phyloP scores from a whole-genome alignment of 176 grass and related monocot species.

The Bolboschoenus planiculmis region DNA sequence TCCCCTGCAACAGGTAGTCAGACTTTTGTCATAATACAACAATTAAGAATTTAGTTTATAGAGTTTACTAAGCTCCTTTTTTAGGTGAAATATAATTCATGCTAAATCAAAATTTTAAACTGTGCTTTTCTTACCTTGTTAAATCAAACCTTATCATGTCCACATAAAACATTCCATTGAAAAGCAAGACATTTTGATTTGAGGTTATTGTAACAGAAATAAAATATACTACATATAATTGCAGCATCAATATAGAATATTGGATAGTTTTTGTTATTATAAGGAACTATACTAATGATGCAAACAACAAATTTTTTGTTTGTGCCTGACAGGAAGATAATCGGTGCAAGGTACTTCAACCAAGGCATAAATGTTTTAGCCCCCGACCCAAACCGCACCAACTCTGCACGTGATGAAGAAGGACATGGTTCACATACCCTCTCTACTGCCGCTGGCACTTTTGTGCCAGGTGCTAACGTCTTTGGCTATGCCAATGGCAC shows the following conservation, averaged over 20 bases:
- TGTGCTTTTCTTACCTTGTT: not conserved
- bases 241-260: not conserved
- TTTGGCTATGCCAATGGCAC: slow-evolving; percentile 69
- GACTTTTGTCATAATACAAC: not conserved
- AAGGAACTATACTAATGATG: not conserved
- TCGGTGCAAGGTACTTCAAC: slow-evolving; percentile 64
- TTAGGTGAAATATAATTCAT: not conserved
- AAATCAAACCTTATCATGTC: not conserved
- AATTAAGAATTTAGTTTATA: not conserved
- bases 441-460: slow-evolving; percentile 56
- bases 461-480: slow-evolving; percentile 44
- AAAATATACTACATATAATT: not conserved
- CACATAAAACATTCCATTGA: not conserved
- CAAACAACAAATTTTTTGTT: not conserved
- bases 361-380: slow-evolving; percentile 1
- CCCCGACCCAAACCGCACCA: not conserved
- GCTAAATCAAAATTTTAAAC: not conserved
- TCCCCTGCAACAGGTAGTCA: slow-evolving; percentile 62
- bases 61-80: not conserved
- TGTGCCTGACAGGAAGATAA: slow-evolving; percentile 40
- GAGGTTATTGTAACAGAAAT: not conserved
- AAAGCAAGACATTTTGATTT: not conserved
- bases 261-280: not conserved
- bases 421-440: slow-evolving; percentile 90
- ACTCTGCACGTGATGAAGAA: slow-evolving; percentile 54